Conservation (phyloP, 2,329 filamentous ascomycete genomes). For the Phyllosticta citribraziliensis region DNA sequence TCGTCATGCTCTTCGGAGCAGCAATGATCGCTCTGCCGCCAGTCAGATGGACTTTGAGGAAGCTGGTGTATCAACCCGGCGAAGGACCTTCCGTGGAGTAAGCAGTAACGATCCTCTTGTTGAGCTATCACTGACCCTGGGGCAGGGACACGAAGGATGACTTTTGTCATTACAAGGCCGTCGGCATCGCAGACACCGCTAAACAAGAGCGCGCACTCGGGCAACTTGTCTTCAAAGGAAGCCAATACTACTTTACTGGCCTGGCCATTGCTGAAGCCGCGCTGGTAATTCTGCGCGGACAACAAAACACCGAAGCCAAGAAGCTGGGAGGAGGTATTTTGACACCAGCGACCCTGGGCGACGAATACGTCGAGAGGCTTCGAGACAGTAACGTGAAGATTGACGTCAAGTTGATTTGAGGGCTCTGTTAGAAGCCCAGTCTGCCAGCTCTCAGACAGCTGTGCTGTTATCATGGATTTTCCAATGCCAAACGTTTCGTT, state of each 20-base stretch:
- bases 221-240: conserved; percentile 48
- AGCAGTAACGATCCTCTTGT: conserved; percentile 8
- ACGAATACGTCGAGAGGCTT: conserved; percentile 48
- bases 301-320: conserved; percentile 37
- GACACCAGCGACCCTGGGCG: conserved; percentile 62
- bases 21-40: conserved; percentile 42
- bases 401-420: background rate
- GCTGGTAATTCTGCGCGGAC: conserved; percentile 46
- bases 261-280: conserved; percentile 55
- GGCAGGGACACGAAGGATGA: conserved; percentile 48
- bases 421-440: background rate
- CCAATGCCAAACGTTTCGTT: background rate
- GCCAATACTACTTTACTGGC: conserved; percentile 59
- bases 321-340: conserved; percentile 56
- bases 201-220: conserved; percentile 45
- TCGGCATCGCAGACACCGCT: conserved; percentile 47
- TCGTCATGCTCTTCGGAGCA: conserved; percentile 36
- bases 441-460: background rate
- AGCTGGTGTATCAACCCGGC: conserved; percentile 41
- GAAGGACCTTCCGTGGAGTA: conserved; percentile 38
- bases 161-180: conserved; percentile 52
- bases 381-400: conserved; percentile 2
- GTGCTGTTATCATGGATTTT: background rate
- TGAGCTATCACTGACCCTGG: conserved; percentile 11
- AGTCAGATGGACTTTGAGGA: conserved; percentile 41